Evolutionary conservation across 106 monocot species (phyloP), one percentile per base, ranked within the genome.

Genomic region (Apostasia ramifera): DNA sequence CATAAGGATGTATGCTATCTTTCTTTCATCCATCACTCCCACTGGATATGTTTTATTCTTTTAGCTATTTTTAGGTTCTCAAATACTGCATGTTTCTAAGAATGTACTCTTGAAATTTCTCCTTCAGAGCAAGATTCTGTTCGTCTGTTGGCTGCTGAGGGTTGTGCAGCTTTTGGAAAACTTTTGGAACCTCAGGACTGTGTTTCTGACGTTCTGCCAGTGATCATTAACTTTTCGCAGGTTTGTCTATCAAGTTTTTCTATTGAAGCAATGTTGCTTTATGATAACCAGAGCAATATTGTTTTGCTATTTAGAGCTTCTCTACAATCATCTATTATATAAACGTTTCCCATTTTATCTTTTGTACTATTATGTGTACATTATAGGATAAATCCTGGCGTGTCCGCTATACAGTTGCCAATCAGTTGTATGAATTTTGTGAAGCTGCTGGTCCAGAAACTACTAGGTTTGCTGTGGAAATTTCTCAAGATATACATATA

Each of bases 371-470:
- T 65, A 12, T 45, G 44, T 62, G 4, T 65, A 43, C 8, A 47
- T 37, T 47, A 75, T 69, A 94, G 94, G 94, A 94, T 67, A 94
- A 94, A 71, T 94, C 94, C 5, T 94, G 94, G 94, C 90, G 94
- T 59, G 94, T 94, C 10, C 87, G 94, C 26, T 94, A 94, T 81
- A 94, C 90, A 90, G 94, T 94, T 68, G 94, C 94, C 48, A 94
- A 91, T 80, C 94, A 94, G 66, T 71, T 94, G 61, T 94, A 94
- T 77, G 94, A 94, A 76, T 91, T 94, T 63, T 91, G 90, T 85
- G 94, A 90, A 81, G 90, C 94, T 79, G 94, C 91, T 70, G 65
- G 65, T 38, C 37, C 65, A 5, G 65, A 26, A 48, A 65, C 48
- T 65, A 65, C 65, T 4, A 65, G 65, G 65, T 65, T 47, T 1